Evolutionary conservation across 1,139 yeast genomes (phyloP).

Genomic region (Kurtzmaniella quercitrusa): DNA sequence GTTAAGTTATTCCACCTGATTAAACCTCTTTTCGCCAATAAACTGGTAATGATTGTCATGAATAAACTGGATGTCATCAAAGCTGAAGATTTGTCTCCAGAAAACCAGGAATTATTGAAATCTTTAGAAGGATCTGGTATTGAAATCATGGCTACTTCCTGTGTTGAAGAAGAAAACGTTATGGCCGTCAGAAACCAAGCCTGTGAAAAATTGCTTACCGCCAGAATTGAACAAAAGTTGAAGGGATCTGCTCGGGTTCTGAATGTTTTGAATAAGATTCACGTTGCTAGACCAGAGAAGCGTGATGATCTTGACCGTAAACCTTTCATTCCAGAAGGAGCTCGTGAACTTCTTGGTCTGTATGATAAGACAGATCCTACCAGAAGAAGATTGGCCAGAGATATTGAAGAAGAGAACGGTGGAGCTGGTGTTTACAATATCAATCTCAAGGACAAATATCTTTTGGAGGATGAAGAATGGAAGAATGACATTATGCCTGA

Average conservation of each 20-base stretch:
- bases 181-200: conserved; percentile 97
- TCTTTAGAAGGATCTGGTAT: conserved; percentile 71
- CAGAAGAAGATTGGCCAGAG: conserved; percentile 78
- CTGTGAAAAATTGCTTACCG: conserved; percentile 90
- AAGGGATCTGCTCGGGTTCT: conserved; percentile 89
- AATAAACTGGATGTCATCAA: conserved; percentile 90
- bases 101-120: conserved; percentile 67
- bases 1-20: conserved; percentile 94
- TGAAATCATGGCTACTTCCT: conserved; percentile 88
- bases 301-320: conserved; percentile 84
- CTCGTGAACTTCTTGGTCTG: conserved; percentile 46
- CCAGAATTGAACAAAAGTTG: conserved; percentile 94
- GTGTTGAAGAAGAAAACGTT: conserved; percentile 91
- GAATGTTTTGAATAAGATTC: conserved; percentile 90
- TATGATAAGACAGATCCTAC: conserved; percentile 80
- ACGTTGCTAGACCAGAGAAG: conserved; percentile 84
- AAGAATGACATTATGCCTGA: conserved; percentile 97
- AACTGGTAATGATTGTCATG: conserved; percentile 91
- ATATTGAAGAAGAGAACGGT: conserved; percentile 89
- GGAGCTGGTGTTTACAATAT: conserved; percentile 98
- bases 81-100: conserved; percentile 77
- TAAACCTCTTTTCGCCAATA: conserved; percentile 95
- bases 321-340: conserved; percentile 78
- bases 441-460: conserved; percentile 85
- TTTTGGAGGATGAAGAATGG: conserved; percentile 96